Base-by-base conservation (phyloP, 2,329 filamentous ascomycete species). In the Ophiocordyceps sinensis region DNA sequence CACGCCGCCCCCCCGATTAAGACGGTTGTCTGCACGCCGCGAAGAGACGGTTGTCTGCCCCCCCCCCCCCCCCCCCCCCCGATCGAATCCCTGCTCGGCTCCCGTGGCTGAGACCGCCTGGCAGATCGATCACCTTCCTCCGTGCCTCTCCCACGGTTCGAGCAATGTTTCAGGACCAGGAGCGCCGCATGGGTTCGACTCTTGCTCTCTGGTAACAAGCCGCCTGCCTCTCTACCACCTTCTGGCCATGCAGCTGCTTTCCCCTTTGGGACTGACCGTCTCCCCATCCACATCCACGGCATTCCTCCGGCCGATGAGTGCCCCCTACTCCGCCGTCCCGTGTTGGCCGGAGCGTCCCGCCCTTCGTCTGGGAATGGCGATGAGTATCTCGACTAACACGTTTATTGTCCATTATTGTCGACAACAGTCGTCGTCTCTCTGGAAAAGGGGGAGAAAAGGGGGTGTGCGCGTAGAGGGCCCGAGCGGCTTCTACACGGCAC, bases 111-210 rank as follows among this genome's bases (percentile, higher is more conserved):
- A 38, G 28, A 38, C 37, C 31, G 32, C 31, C 15, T 29, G 37
- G 30, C 30, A 38, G 37, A 38, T 38, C 37, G 37, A 38, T 38
- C 37, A 38, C 37, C 28, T 10, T 5, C 10, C 19, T 21, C 14
- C 26, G 21, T 39, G 28, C 21, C 28, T 37, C 34, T 43, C 23
- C 41, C 41, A 43, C 44, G 29, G 42, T 43, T 39, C 40, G 37
- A 38, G 40, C 37, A 36, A 36, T 43, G 44, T 43, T 41, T 43
- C 43, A 43, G 36, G n/a, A n/a, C n/a, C n/a, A 28, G 30, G 28
- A 13, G 26, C 11, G 34, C 15, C 8, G 34, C 34, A 36, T 36
- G 34, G 34, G 40, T 34, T 34, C 14, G 32, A 34, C 32, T 34
- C 32, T 15, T 34, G 14, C 14, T 17, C 32, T 34, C n/a, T 34